Percentiles rank a stretch among this genome's conserved stretches.
phyloP scores from a whole-genome alignment of 768 basidiomycete genomes.

The Agaricus subrufescens region DNA sequence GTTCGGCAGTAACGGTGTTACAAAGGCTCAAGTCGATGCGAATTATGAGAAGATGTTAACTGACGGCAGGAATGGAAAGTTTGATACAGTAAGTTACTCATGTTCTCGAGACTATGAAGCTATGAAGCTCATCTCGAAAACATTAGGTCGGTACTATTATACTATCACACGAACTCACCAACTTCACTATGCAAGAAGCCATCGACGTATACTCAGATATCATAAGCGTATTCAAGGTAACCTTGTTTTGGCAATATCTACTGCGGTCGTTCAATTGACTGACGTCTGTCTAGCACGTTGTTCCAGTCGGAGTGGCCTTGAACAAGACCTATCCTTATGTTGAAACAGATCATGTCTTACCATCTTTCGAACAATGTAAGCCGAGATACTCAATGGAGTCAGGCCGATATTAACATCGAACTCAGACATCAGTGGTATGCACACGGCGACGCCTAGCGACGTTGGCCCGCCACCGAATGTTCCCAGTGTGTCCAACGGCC shows the following conservation, averaged over 20 bases:
- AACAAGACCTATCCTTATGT: conserved; percentile 51
- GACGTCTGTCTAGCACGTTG: conserved; percentile 30
- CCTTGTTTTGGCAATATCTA: background rate
- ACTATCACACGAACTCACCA: conserved; percentile 55
- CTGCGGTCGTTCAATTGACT: background rate
- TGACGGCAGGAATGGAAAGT: conserved; percentile 38
- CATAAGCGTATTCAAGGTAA: conserved; percentile 39
- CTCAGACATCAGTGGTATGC: conserved; percentile 2
- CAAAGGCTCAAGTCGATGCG: conserved; percentile 38
- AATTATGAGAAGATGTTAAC: conserved; percentile 53
- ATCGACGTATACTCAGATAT: conserved; percentile 45
- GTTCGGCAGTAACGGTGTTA: conserved; percentile 41
- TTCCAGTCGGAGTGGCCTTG: conserved; percentile 47
- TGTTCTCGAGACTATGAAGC: background rate
- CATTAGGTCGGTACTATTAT: conserved; percentile 45
- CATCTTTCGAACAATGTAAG: conserved; percentile 45
- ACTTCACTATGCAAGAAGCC: conserved; percentile 58
- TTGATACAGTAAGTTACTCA: conserved; percentile 25
- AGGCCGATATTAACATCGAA: too few relatives aligned
- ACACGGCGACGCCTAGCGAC: background rate
- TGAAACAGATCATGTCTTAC: conserved; percentile 38
- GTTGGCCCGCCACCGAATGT: too few relatives aligned
- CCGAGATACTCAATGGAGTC: background rate
- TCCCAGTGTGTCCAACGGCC: background rate
- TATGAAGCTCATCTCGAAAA: background rate